Conservation (phyloP, 139 green algal genomes). For the Closterium sp. region DNA sequence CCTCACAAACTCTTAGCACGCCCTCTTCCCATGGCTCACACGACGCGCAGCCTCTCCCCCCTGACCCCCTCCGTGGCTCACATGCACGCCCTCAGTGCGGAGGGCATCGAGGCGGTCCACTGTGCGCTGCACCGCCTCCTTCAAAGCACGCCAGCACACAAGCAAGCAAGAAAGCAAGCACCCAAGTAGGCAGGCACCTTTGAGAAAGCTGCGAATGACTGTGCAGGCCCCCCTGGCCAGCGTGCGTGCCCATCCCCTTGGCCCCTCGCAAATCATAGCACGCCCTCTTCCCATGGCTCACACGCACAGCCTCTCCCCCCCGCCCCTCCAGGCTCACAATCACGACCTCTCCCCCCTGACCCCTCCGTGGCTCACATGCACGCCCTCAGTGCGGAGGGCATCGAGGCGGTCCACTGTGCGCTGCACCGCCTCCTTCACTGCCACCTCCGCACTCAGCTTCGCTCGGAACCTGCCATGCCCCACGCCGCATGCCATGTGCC, state of each 20-base stretch:
- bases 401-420: slow-evolving; percentile 27
- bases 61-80: neutral
- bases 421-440: slow-evolving; percentile 8
- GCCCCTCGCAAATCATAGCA: too few relatives aligned
- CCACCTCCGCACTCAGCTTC: slow-evolving; percentile 12
- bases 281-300: neutral
- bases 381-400: slow-evolving; percentile 12
- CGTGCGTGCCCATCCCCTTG: too few relatives aligned
- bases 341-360: neutral
- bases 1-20: neutral
- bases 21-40: neutral
- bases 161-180: too few relatives aligned
- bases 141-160: too few relatives aligned
- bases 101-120: slow-evolving; percentile 25
- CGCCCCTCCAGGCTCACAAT: neutral
- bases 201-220: too few relatives aligned
- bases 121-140: slow-evolving; percentile 19
- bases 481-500: neutral
- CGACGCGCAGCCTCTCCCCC: neutral
- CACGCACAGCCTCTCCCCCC: neutral
- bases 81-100: slow-evolving; percentile 26
- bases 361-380: slow-evolving; percentile 9
- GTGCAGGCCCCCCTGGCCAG: too few relatives aligned
- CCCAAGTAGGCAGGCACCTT: too few relatives aligned
- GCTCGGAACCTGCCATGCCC: slow-evolving; percentile 11